These are phyloP conservation scores for Talaromyces piceae DNA, from an alignment of 2,329 filamentous ascomycete species.

Conservation along the genomic window DNA sequence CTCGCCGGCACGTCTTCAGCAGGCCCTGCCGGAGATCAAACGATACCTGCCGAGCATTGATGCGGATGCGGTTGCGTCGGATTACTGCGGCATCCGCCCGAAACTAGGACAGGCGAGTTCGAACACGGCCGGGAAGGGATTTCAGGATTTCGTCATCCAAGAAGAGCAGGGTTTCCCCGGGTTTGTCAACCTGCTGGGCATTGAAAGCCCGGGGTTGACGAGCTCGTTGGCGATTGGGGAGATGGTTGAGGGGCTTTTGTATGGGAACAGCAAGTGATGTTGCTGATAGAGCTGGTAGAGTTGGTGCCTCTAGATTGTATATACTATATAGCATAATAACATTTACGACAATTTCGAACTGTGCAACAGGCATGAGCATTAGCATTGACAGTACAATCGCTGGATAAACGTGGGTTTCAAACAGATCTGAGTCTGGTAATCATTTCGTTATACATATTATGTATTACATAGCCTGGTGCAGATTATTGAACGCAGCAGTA, in stretches of 20 bases:
- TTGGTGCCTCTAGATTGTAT: not conserved
- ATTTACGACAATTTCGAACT: too few relatives aligned
- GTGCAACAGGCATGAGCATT: too few relatives aligned
- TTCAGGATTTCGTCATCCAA: constrained; percentile 76
- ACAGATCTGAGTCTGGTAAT: too few relatives aligned
- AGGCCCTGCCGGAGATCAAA: constrained; percentile 67
- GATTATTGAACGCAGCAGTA: too few relatives aligned
- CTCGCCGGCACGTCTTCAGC: constrained; percentile 53
- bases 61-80: constrained; percentile 57
- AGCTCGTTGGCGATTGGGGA: constrained; percentile 80
- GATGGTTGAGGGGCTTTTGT: constrained; percentile 51
- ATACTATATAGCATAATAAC: too few relatives aligned
- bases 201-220: constrained; percentile 88
- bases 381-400: too few relatives aligned
- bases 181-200: constrained; percentile 85
- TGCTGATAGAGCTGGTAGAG: not conserved
- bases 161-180: constrained; percentile 70
- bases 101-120: constrained; percentile 65
- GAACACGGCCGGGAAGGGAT: constrained; percentile 49
- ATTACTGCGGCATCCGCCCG: constrained; percentile 88
- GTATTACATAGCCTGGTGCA: too few relatives aligned
- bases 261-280: not conserved
- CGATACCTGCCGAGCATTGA: constrained; percentile 72
- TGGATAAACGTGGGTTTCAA: too few relatives aligned
- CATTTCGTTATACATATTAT: too few relatives aligned